phyloP scores from a whole-genome alignment of 768 basidiomycete genomes.

The Royoungia palumana region DNA sequence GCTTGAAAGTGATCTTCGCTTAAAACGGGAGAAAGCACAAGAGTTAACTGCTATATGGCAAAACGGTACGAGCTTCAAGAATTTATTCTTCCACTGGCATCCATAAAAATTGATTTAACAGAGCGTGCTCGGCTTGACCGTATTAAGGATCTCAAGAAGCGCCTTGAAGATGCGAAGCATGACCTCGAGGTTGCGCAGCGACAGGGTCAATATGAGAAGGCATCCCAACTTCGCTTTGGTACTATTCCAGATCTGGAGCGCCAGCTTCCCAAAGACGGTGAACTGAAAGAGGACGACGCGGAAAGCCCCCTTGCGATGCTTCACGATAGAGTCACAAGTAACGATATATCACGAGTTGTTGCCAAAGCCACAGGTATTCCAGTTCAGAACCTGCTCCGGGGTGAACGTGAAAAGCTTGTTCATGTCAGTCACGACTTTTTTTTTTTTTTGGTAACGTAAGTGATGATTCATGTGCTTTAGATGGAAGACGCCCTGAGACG shows the following conservation, averaged over 20 bases:
- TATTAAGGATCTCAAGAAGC: conserved; percentile 69
- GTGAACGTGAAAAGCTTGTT: conserved; percentile 85
- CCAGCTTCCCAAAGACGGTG: conserved; percentile 58
- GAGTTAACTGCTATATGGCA: conserved; percentile 68
- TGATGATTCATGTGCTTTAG: conserved; percentile 34
- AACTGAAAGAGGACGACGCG: conserved; percentile 41
- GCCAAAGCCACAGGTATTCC: conserved; percentile 90
- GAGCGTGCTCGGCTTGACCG: conserved; percentile 68
- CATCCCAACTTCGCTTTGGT: conserved; percentile 78
- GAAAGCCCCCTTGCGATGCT: conserved; percentile 57
- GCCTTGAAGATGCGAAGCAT: conserved; percentile 78
- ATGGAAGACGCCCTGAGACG: conserved; percentile 80
- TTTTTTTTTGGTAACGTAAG: not conserved
- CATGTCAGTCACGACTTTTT: conserved; percentile 54
- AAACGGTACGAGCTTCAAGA: conserved; percentile 42
- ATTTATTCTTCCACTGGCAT: not conserved
- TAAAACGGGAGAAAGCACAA: conserved; percentile 61
- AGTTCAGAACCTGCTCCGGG: conserved; percentile 82
- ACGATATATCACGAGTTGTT: conserved; percentile 85
- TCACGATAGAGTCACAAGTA: conserved; percentile 84
- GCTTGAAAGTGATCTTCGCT: conserved; percentile 60
- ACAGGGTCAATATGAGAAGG: conserved; percentile 81
- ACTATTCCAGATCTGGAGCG: conserved; percentile 79
- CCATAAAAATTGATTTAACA: conserved; percentile 16
- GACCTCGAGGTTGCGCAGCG: conserved; percentile 87